These are phyloP conservation scores for Colletotrichum endophyticum DNA, from an alignment of 2,329 filamentous ascomycete species.

Conservation along the genomic window DNA sequence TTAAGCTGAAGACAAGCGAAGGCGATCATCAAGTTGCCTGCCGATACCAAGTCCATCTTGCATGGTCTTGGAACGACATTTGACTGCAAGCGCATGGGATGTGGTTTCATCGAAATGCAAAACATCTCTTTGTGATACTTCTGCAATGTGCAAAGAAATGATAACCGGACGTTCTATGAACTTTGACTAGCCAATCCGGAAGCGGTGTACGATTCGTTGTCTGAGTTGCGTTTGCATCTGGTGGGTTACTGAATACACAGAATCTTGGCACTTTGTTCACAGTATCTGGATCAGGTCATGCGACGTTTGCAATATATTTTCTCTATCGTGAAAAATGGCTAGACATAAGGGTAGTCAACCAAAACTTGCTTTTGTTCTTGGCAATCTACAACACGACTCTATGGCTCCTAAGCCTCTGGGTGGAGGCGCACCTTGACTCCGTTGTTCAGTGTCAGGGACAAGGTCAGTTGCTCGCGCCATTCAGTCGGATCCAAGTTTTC, in stretches of 20 bases:
- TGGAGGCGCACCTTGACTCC: conserved; percentile 7
- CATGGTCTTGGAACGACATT: not conserved
- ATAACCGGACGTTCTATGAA: not conserved
- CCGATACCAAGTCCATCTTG: not conserved
- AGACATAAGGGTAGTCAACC: not conserved
- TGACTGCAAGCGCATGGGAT: not conserved
- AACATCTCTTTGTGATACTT: not conserved
- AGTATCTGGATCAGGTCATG: not conserved
- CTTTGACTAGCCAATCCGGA: not conserved
- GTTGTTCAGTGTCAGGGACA: conserved; percentile 11
- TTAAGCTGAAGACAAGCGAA: not conserved
- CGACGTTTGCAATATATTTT: not conserved
- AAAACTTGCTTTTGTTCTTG: not conserved
- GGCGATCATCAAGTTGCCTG: not conserved
- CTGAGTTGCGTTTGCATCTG: not conserved
- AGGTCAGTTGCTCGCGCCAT: conserved; percentile 14
- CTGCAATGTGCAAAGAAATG: not conserved
- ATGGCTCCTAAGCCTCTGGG: not conserved
- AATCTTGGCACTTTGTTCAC: not conserved
- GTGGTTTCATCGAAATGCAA: not conserved
- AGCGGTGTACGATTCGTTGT: not conserved
- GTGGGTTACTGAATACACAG: not conserved
- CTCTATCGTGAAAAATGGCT: not conserved
- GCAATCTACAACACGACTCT: not conserved
- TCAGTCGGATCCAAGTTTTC: not conserved